These are phyloP conservation scores for Erodium moschatum DNA, from an alignment of 441 rosid species.

Conservation along the genomic window DNA sequence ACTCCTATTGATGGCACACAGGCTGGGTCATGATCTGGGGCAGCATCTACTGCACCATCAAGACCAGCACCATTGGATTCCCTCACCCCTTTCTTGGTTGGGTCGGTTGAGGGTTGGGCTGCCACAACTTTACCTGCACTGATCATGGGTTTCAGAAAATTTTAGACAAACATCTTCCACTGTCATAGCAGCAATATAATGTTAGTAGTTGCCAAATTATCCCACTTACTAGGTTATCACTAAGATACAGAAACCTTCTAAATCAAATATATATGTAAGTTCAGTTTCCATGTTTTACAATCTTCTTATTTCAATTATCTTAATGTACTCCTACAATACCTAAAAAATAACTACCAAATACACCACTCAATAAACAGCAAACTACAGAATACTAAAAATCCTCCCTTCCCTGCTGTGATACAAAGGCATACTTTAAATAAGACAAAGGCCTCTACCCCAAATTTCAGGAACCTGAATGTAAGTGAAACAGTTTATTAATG, in stretches of 20 bases:
- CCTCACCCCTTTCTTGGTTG: slow-evolving; percentile 24
- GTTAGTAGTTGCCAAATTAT: background rate
- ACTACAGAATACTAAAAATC: too few relatives aligned
- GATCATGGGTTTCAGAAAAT: slow-evolving; percentile 13
- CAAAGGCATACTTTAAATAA: too few relatives aligned
- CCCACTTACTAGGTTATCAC: background rate
- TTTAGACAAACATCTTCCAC: background rate
- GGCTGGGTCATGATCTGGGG: slow-evolving; percentile 18
- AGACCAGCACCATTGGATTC: slow-evolving; percentile 21
- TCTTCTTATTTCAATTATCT: background rate
- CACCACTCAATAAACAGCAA: too few relatives aligned
- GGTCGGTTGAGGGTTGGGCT: slow-evolving; percentile 34
- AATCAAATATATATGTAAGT: background rate
- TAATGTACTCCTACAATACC: too few relatives aligned
- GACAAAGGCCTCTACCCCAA: too few relatives aligned
- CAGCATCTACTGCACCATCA: slow-evolving; percentile 22
- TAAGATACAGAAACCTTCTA: background rate
- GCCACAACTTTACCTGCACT: slow-evolving; percentile 34
- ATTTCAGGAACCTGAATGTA: too few relatives aligned
- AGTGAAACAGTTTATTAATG: background rate
- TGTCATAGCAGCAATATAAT: background rate
- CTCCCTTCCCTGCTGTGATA: too few relatives aligned
- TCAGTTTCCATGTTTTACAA: background rate
- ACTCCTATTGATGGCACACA: slow-evolving; percentile 24
- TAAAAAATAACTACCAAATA: too few relatives aligned